Conservation (phyloP, 352 stramenopile genomes). For the Phytophthora litchii region DNA sequence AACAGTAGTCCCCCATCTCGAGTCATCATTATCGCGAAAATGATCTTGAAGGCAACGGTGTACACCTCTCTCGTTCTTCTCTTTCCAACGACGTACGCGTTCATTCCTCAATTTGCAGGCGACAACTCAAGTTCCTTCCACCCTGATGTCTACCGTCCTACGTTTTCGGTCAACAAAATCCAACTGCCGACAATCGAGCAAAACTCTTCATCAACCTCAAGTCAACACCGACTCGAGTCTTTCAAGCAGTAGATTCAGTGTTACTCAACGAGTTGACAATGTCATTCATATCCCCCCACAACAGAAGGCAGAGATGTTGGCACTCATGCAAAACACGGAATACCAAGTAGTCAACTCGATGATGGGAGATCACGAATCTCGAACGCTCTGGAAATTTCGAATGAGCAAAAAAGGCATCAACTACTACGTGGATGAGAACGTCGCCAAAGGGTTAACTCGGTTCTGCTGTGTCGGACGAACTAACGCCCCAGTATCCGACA, state of each 20-base stretch:
- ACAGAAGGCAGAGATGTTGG: slow-evolving; percentile 30
- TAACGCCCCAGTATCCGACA: slow-evolving; percentile 37
- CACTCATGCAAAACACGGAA: slow-evolving; percentile 28
- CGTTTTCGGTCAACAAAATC: slow-evolving; percentile 14
- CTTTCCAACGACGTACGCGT: background rate
- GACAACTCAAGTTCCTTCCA: slow-evolving; percentile 2
- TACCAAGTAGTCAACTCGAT: slow-evolving; percentile 29
- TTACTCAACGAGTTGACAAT: slow-evolving; percentile 9
- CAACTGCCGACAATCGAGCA: slow-evolving; percentile 13
- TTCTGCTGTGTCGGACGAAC: slow-evolving; percentile 60
- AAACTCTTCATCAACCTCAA: background rate
- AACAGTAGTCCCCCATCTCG: slow-evolving; percentile 18
- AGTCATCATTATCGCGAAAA: slow-evolving; percentile 29
- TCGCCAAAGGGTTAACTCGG: slow-evolving; percentile 39
- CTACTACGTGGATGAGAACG: slow-evolving; percentile 57
- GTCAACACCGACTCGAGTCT: slow-evolving; percentile 13
- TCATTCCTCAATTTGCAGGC: slow-evolving; percentile 22
- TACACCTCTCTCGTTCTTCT: too few species aligned
- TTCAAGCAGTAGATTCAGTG: slow-evolving; percentile 11
- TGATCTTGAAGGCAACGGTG: slow-evolving; percentile 24
- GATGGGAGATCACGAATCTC: slow-evolving; percentile 20
- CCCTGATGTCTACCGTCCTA: slow-evolving; percentile 1
- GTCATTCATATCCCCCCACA: slow-evolving; percentile 20
- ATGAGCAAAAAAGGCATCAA: slow-evolving; percentile 45
- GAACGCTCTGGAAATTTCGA: slow-evolving; percentile 35